phyloP scores from a whole-genome alignment of 148 eudicot species.

The Salicornia ramosissima region DNA sequence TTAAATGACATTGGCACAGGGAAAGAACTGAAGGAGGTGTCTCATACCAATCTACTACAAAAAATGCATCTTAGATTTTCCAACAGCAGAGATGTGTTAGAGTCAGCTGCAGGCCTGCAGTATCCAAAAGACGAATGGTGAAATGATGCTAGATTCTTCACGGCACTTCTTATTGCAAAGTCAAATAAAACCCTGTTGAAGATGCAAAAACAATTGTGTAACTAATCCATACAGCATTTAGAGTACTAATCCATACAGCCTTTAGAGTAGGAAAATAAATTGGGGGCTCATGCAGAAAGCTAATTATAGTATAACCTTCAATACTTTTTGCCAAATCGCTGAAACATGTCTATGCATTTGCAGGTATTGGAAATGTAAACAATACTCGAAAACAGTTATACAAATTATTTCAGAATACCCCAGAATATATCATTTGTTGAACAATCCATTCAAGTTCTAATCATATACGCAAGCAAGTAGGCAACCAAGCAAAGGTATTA shows the following conservation, averaged over 20 bases:
- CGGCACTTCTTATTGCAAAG: conserved; percentile 12
- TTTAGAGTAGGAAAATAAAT: neutral
- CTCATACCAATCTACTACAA: conserved; percentile 13
- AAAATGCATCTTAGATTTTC: conserved; percentile 18
- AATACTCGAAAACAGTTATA: neutral
- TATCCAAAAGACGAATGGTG: neutral
- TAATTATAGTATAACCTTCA: neutral
- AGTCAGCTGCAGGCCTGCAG: conserved; percentile 17
- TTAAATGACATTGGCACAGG: conserved; percentile 9
- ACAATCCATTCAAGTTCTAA: neutral
- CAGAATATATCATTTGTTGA: neutral
- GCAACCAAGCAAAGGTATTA: neutral
- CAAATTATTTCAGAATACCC: no score
- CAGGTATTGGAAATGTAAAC: neutral
- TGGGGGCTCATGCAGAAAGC: neutral
- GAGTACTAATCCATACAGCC: neutral
- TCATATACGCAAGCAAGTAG: neutral
- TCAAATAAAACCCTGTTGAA: conserved; percentile 9
- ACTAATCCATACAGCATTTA: conserved; percentile 4
- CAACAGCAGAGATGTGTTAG: conserved; percentile 4
- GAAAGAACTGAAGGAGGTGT: conserved; percentile 2
- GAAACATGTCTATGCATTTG: neutral
- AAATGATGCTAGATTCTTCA: conserved; percentile 17
- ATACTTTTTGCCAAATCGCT: neutral
- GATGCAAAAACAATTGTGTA: neutral